phyloP scores from a whole-genome alignment of 441 rosid species.

The Erodium trifolium region DNA sequence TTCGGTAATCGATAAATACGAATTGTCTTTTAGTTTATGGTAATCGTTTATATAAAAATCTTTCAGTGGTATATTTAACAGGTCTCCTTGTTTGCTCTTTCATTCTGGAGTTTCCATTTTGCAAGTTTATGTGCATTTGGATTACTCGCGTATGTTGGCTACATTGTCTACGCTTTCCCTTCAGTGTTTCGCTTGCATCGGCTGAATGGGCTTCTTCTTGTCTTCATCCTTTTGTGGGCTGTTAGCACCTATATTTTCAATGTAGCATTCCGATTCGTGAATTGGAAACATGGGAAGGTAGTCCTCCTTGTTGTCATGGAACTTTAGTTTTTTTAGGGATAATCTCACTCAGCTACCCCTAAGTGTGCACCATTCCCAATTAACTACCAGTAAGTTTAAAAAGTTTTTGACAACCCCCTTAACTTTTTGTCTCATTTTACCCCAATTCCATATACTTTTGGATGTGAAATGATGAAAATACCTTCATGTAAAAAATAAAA shows the following conservation, averaged over 20 bases:
- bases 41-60: conserved; percentile 11
- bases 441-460: no score
- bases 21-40: background rate
- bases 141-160: conserved; percentile 96
- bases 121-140: conserved; percentile 96
- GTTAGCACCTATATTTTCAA: conserved; percentile 93
- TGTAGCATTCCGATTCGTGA: conserved; percentile 81
- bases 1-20: background rate
- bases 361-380: no score
- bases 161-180: conserved; percentile 88
- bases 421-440: no score
- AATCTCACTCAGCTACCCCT: no score
- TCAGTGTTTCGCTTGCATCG: conserved; percentile 86
- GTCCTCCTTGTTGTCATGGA: conserved; percentile 22
- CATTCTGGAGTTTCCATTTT: conserved; percentile 98
- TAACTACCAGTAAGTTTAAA: no score
- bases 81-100: conserved; percentile 91
- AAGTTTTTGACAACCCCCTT: no score
- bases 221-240: conserved; percentile 98
- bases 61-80: conserved; percentile 33
- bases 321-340: conserved; percentile 16
- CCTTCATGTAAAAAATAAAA: no score
- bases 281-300: conserved; percentile 85
- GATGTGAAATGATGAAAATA: no score
- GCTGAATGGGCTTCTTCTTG: conserved; percentile 89